Evolutionary conservation across 345 rosid genomes (phyloP).

Genomic region (Jatropha curcas): DNA sequence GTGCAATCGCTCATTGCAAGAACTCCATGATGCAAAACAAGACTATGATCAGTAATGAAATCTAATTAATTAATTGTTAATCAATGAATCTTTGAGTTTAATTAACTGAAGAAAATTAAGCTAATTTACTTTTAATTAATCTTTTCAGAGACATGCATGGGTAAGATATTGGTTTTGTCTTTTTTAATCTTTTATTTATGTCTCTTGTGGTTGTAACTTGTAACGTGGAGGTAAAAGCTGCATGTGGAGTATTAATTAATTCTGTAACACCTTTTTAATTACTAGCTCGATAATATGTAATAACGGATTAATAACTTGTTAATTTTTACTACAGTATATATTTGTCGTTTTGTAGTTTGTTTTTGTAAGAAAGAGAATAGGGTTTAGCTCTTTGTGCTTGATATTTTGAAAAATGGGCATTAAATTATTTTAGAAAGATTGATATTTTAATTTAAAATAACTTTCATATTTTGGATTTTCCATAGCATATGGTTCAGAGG

Average conservation of each 20-base stretch:
- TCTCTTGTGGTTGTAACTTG: not conserved
- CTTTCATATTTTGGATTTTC: not conserved
- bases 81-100: not conserved
- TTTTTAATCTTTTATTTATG: not conserved
- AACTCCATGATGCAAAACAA: conserved; percentile 65
- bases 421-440: not conserved
- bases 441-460: too few relatives aligned
- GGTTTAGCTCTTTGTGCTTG: too few relatives aligned
- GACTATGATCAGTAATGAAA: conserved; percentile 45
- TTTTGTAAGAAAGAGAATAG: not conserved
- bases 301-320: not conserved
- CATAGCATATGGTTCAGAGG: not conserved
- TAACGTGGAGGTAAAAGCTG: too few relatives aligned
- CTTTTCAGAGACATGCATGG: conserved; percentile 6
- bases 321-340: not conserved
- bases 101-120: not conserved
- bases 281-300: not conserved
- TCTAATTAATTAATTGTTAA: conserved; percentile 20
- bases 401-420: too few relatives aligned
- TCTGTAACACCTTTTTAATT: not conserved
- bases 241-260: too few relatives aligned
- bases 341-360: conserved; percentile 9
- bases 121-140: not conserved
- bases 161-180: not conserved
- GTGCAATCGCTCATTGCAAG: conserved; percentile 91